These are phyloP conservation scores for Ascochyta clinopodiicola DNA, from an alignment of 2,329 filamentous ascomycete species.

Conservation along the genomic window DNA sequence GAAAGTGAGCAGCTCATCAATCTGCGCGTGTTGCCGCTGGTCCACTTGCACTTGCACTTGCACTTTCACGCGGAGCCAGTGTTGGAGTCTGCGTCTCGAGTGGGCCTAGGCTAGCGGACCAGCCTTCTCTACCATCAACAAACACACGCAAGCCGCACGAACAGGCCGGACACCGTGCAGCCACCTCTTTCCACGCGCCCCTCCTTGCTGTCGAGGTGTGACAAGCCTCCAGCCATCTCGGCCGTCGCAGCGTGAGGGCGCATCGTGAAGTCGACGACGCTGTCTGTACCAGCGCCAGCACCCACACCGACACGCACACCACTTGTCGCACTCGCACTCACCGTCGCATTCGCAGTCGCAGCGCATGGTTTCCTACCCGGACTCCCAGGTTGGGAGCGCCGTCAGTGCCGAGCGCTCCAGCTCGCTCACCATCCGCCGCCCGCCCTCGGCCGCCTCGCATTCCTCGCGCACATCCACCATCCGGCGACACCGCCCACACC, in stretches of 20 bases:
- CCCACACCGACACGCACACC: slow-evolving; percentile 11
- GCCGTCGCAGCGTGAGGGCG: slow-evolving; percentile 17
- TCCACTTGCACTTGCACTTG: slow-evolving; percentile 6
- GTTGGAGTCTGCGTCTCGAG: slow-evolving; percentile 5
- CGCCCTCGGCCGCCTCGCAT: slow-evolving; percentile 67
- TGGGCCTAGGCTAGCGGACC: slow-evolving; percentile 8
- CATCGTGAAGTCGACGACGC: background rate
- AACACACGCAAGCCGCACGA: slow-evolving; percentile 6
- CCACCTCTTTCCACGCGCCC: slow-evolving; percentile 33
- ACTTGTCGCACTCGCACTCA: background rate
- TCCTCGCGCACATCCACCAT: slow-evolving; percentile 57
- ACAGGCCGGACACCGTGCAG: slow-evolving; percentile 38
- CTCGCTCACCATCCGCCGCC: slow-evolving; percentile 65
- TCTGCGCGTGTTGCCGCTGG: slow-evolving; percentile 19
- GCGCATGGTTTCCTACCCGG: slow-evolving; percentile 69
- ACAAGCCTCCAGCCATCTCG: slow-evolving; percentile 24
- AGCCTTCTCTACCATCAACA: slow-evolving; percentile 8
- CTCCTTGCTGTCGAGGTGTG: slow-evolving; percentile 22
- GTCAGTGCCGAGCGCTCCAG: slow-evolving; percentile 52
- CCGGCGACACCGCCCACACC: slow-evolving; percentile 63
- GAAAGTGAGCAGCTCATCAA: slow-evolving; percentile 17
- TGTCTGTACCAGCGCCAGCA: background rate
- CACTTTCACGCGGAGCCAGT: slow-evolving; percentile 3
- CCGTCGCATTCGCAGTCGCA: slow-evolving; percentile 10
- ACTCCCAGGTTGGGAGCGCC: slow-evolving; percentile 46